Conservation (phyloP, 169 alveolate species). For the Perkinsus marinus region DNA sequence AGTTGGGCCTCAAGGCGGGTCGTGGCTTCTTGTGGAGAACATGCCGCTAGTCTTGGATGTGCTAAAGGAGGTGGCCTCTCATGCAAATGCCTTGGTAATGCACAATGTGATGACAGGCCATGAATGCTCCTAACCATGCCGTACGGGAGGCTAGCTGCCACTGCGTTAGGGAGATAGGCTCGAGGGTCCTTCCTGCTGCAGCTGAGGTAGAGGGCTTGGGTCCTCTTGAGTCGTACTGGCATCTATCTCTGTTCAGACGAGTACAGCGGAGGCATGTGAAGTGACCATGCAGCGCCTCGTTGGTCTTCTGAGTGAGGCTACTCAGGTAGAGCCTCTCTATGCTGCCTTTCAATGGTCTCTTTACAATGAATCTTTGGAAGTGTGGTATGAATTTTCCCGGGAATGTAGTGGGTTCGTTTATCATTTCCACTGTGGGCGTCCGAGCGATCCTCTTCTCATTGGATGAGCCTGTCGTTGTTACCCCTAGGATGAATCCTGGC, state of each 20-base stretch:
- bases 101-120: neutral
- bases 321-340: neutral
- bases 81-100: neutral
- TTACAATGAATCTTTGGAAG: no score
- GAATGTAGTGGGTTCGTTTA: no score
- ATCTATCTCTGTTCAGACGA: neutral
- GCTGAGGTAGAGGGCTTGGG: neutral
- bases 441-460: no score
- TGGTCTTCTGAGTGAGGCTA: neutral
- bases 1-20: neutral
- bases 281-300: neutral
- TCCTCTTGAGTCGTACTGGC: neutral
- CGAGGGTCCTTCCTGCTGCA: neutral
- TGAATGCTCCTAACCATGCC: neutral
- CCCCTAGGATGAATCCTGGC: neutral
- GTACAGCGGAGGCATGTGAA: neutral
- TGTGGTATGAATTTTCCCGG: no score
- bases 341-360: no score
- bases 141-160: neutral
- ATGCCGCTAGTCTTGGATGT: neutral
- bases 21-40: neutral
- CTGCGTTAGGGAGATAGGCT: neutral
- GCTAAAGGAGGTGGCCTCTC: neutral
- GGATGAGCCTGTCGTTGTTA: no score
- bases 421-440: no score